A percentile compares a stretch with the other conserved stretches of the same genome.
phyloP scores from a whole-genome alignment of 179 eudicot genomes.

The Silene coronaria region DNA sequence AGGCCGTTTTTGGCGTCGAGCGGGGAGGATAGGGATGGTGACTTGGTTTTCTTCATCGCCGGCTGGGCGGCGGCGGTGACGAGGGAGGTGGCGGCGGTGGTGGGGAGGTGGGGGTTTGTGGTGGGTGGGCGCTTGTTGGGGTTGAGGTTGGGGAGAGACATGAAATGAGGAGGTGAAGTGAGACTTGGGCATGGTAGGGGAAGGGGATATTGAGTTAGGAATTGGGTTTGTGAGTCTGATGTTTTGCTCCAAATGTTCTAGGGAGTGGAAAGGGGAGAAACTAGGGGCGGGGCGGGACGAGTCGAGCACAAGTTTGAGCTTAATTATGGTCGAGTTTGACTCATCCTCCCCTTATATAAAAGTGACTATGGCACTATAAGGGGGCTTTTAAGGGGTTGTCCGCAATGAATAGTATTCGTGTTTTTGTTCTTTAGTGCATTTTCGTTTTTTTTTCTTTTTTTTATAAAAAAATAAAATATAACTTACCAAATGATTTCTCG shows the following conservation, averaged over 20 bases:
- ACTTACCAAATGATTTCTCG: too few relatives aligned
- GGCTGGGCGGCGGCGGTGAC: conserved; percentile 20
- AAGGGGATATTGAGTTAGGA: not conserved
- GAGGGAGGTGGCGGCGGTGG: not conserved
- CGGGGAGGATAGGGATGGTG: conserved; percentile 23
- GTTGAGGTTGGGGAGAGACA: conserved; percentile 33
- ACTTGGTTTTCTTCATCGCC: conserved; percentile 80
- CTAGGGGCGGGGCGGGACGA: too few relatives aligned
- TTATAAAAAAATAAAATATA: too few relatives aligned
- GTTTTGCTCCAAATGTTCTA: not conserved
- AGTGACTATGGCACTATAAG: too few relatives aligned
- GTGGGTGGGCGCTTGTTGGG: conserved; percentile 30
- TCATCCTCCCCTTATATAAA: too few relatives aligned
- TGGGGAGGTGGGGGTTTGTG: not conserved
- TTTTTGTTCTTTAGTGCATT: too few relatives aligned
- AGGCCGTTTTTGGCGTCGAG: conserved; percentile 39
- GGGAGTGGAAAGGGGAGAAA: too few relatives aligned
- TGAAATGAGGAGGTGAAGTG: conserved; percentile 25
- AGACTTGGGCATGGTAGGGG: conserved; percentile 6
- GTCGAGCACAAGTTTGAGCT: too few relatives aligned
- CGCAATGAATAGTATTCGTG: too few relatives aligned
- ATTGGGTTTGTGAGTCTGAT: not conserved
- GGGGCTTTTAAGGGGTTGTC: too few relatives aligned
- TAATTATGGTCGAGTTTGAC: too few relatives aligned
- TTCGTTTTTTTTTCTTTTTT: too few relatives aligned